A percentile compares a stretch with the other conserved stretches of the same genome.
phyloP scores from a whole-genome alignment of 2,329 filamentous ascomycete genomes.

The Trichoderma semiorbis region DNA sequence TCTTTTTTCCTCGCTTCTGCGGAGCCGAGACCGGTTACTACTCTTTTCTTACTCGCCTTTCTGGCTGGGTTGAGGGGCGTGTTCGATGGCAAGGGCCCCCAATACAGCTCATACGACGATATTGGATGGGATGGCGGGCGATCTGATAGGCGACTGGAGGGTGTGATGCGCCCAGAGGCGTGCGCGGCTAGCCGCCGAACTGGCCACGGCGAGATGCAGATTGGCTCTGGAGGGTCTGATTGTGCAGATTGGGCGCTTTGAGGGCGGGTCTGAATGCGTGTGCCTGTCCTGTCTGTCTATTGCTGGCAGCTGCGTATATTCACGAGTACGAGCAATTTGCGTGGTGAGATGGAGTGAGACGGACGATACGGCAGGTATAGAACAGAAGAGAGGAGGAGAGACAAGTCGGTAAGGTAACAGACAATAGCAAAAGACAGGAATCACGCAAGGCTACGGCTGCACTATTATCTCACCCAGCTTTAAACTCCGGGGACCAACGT shows the following conservation, averaged over 20 bases:
- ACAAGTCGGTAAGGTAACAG: neutral
- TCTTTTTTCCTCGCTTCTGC: neutral
- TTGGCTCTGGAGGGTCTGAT: neutral
- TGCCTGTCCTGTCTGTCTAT: neutral
- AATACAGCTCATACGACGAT: neutral
- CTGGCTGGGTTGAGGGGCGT: neutral
- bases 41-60: neutral
- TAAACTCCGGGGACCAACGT: neutral
- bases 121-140: neutral
- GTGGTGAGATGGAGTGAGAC: neutral
- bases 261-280: neutral
- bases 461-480: constrained; percentile 15
- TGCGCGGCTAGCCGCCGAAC: constrained; percentile 12
- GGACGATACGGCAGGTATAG: no score
- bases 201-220: constrained; percentile 9
- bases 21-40: neutral
- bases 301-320: neutral
- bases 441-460: constrained; percentile 3
- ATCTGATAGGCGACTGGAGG: constrained; percentile 21
- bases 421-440: neutral
- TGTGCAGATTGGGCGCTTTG: constrained; percentile 9
- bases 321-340: neutral
- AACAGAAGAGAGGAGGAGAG: neutral
- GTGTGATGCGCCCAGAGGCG: constrained; percentile 14
- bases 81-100: neutral